Base-by-base conservation (phyloP, 1,284 basidiomycete genomes). In the Psilocybe mexicana region DNA sequence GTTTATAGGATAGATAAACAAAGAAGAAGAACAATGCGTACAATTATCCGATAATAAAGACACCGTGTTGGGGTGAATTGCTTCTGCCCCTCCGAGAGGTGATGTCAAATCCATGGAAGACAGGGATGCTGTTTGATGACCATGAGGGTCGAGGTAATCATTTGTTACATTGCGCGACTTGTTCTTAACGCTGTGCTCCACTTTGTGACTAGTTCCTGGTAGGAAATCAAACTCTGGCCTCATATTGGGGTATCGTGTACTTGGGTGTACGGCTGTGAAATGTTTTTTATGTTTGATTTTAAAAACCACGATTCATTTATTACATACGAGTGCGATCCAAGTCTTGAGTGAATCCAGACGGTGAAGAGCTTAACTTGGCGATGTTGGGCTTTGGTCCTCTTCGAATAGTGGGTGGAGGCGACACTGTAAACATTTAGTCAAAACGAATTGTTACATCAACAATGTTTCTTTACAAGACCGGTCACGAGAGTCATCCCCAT, bases 401-500 rank as follows among this genome's bases (percentile, higher is more conserved):
- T 81, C 81, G 47, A 51, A 61, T 11, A 23, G 55, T 59, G 10
- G 57, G 54, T 43, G 61, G 69, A 56, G 51, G 72, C 62, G 38
- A 65, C 59, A 54, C 71, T 66, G 23, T 18, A 12, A n/a, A 26
- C 8, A 23, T 11, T 33, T 53, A 18, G 42, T 45, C 8, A 45
- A n/a, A 33, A 33, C 18, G 33, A 33, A 43, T 11, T 43, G 26
- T 8, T 23, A 5, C 50, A n/a, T 5, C 4, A 3, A 25, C 26
- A 26, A 36, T 18, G 45, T n/a, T 35, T 44, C 24, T 58, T 43
- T 49, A 66, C 65, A 28, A 36, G 58, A 57, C 28, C 51, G 60
- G 11, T 57, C 30, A 28, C 46, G 38, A 24, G 68, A 72, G 43
- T 74, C 74, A 24, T 70, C 72, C 33, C 79, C 81, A 62, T 74